Evolutionary conservation across 257 asterid genomes (phyloP).

Genomic region (Verbena officinalis): DNA sequence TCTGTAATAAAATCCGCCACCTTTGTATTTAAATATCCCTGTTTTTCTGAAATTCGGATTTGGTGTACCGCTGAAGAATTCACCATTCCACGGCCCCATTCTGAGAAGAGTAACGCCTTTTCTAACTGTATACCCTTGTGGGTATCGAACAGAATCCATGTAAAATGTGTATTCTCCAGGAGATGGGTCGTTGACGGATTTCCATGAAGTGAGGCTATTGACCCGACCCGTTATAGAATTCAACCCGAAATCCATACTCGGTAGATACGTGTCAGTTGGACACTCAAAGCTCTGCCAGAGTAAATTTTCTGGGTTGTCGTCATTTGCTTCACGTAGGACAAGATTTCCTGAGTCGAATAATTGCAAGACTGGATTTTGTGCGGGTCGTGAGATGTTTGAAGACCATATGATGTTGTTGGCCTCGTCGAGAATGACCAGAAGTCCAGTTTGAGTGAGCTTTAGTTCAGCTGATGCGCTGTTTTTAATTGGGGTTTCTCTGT

Average conservation of each 20-base stretch:
- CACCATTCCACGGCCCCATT: constrained; percentile 40
- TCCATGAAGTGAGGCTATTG: constrained; percentile 40
- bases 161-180: constrained; percentile 26
- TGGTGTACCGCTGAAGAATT: no score
- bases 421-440: constrained; percentile 32
- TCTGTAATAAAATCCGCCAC: constrained; percentile 16
- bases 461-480: constrained; percentile 22
- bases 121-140: constrained; percentile 15
- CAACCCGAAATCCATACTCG: background rate
- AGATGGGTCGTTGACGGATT: constrained; percentile 37
- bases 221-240: constrained; percentile 34
- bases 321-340: constrained; percentile 34
- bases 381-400: constrained; percentile 29
- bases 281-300: constrained; percentile 48
- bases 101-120: background rate
- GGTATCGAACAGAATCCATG: constrained; percentile 32
- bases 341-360: constrained; percentile 47
- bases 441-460: constrained; percentile 23
- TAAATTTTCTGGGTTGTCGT: no score
- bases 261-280: constrained; percentile 39
- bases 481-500: constrained; percentile 25
- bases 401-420: constrained; percentile 36
- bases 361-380: constrained; percentile 32
- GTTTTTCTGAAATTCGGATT: constrained; percentile 2
- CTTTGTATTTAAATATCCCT: constrained; percentile 20